Evolutionary conservation across 140 eudicot species (phyloP).

Genomic region (Oenanthe javanica): DNA sequence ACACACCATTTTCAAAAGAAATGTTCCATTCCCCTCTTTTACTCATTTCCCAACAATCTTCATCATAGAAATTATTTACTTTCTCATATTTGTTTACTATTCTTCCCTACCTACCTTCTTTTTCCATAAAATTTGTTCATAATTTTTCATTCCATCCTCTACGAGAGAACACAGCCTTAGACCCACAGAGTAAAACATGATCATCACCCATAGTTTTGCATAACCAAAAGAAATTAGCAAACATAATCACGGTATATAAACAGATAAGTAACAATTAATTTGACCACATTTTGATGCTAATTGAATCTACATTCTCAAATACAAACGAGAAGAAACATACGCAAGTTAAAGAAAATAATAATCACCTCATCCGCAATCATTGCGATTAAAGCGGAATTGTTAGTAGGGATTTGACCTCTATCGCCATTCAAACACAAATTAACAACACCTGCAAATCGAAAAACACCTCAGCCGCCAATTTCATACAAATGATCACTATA

Average conservation of each 20-base stretch:
- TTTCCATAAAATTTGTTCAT: no score
- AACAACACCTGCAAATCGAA: background rate
- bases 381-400: slow-evolving; percentile 59
- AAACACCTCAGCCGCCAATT: background rate
- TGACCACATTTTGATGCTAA: background rate
- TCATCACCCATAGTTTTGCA: background rate
- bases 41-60: no score
- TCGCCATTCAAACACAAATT: slow-evolving; percentile 38
- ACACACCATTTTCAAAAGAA: no score
- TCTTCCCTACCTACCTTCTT: no score
- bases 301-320: background rate
- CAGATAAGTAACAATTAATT: background rate
- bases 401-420: slow-evolving; percentile 41
- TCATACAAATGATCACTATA: background rate
- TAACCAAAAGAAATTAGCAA: background rate
- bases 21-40: no score
- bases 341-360: background rate
- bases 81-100: no score
- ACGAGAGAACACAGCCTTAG: no score
- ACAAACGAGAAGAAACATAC: background rate
- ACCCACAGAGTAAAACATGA: background rate
- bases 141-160: no score
- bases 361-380: slow-evolving; percentile 80
- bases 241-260: background rate
- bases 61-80: no score